A percentile compares a stretch with the other conserved stretches of the same genome.
phyloP scores from a whole-genome alignment of 208 protist genomes.

The Acanthamoeba triangularis region DNA sequence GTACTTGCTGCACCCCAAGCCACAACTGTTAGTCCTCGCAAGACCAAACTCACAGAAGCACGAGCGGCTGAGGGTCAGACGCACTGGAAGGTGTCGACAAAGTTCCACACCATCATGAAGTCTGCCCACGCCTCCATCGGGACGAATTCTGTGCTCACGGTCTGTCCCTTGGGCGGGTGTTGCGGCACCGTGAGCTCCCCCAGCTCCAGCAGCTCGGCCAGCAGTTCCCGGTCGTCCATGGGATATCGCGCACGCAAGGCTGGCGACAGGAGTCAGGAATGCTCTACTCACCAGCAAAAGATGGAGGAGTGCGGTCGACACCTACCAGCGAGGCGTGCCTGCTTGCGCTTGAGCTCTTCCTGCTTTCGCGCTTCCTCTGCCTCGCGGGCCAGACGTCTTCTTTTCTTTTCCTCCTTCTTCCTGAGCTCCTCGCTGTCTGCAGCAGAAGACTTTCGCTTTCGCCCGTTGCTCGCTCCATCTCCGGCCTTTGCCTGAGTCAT shows the following conservation, averaged over 20 bases:
- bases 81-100: background rate
- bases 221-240: background rate
- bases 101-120: constrained; percentile 19
- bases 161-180: background rate
- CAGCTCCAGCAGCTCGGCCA: background rate
- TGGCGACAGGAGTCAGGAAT: background rate
- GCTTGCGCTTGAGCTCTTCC: background rate
- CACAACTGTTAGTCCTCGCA: too few species aligned
- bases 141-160: background rate
- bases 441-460: background rate
- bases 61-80: background rate
- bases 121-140: background rate
- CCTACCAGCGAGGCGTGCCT: background rate
- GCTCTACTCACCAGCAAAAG: background rate
- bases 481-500: too few species aligned
- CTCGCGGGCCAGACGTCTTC: background rate
- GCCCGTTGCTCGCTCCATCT: background rate
- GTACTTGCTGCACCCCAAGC: background rate
- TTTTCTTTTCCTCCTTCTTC: background rate
- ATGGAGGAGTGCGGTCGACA: background rate
- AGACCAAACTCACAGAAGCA: background rate
- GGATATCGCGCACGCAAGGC: background rate
- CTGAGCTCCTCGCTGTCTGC: background rate
- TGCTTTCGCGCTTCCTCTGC: background rate
- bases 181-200: background rate